A percentile compares a stretch with the other conserved stretches of the same genome.
phyloP scores from a whole-genome alignment of 139 green algal species.

The Chlorella sp. region DNA sequence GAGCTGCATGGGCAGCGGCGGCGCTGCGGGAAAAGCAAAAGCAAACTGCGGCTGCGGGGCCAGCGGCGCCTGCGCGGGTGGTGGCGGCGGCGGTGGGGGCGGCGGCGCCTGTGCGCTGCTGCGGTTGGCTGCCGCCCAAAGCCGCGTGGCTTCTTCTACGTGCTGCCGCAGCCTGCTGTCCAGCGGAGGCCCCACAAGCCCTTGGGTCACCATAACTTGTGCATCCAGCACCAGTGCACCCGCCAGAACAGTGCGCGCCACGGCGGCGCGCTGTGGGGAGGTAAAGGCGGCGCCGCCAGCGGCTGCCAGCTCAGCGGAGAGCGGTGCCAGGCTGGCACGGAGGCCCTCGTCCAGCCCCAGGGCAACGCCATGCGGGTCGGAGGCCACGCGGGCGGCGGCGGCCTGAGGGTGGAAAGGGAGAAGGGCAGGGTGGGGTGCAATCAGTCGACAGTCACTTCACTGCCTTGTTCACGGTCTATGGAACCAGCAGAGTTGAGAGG shows the following conservation, averaged over 20 bases:
- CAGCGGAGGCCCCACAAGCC: background rate
- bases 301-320: background rate
- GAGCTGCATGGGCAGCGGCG: background rate
- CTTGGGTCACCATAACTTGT: background rate
- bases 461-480: no score
- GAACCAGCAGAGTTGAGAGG: no score
- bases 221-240: constrained; percentile 5
- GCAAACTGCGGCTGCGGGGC: background rate
- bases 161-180: background rate
- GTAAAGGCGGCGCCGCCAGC: background rate
- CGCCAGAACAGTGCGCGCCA: background rate
- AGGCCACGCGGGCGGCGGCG: background rate
- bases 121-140: background rate
- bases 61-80: background rate
- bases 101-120: background rate
- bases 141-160: background rate
- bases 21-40: no score
- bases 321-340: no score
- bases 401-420: no score
- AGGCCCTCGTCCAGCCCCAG: background rate
- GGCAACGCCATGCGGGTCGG: background rate
- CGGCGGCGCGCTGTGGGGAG: no score
- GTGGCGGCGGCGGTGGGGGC: background rate
- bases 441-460: no score
- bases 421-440: no score